Conservation (phyloP, 2,329 filamentous ascomycete species). For the Alternaria metachromatica region DNA sequence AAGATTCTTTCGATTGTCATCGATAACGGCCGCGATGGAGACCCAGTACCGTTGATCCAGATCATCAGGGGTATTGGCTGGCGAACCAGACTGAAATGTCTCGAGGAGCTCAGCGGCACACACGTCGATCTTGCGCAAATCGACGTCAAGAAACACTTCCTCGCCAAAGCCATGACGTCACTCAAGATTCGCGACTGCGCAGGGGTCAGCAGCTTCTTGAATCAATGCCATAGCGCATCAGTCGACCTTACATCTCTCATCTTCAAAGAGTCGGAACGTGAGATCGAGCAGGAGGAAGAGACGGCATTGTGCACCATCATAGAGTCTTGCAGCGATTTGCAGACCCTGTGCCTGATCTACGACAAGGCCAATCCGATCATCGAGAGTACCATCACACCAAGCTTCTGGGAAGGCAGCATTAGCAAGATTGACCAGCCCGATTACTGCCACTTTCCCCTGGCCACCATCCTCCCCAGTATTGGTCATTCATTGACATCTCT, state of each 20-base stretch:
- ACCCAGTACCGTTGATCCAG: too few relatives aligned
- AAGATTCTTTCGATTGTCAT: too few relatives aligned
- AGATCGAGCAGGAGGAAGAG: background rate
- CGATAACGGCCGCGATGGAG: too few relatives aligned
- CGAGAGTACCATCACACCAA: background rate
- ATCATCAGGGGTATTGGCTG: background rate
- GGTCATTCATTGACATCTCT: background rate
- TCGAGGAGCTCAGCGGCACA: background rate
- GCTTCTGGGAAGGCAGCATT: background rate
- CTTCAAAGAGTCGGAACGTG: background rate
- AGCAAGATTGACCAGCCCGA: background rate
- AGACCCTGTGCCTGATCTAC: background rate
- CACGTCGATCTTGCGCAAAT: background rate
- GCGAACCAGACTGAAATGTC: background rate
- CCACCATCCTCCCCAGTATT: background rate
- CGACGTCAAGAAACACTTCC: too few relatives aligned
- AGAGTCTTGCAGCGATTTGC: background rate
- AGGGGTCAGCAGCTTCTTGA: background rate
- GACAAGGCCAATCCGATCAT: background rate
- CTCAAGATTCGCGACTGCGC: too few relatives aligned
- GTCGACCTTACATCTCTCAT: background rate
- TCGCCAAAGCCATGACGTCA: too few relatives aligned
- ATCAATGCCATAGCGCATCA: background rate
- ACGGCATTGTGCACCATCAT: background rate
- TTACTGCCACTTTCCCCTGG: background rate